Evolutionary conservation across 768 basidiomycete genomes (phyloP).

Genomic region (Suillus cothurnatus): DNA sequence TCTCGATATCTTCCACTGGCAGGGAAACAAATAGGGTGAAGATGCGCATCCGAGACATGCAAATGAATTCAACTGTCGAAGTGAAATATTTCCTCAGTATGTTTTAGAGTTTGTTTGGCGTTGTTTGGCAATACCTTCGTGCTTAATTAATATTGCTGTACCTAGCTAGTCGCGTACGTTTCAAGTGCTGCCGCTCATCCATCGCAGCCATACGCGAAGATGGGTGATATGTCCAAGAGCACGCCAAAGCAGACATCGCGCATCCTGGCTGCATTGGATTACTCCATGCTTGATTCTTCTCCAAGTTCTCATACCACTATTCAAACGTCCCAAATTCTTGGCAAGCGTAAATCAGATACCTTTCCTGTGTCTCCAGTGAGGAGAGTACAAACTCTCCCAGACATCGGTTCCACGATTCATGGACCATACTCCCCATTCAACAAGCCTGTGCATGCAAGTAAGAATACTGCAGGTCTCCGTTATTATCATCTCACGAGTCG

Average conservation of each 20-base stretch:
- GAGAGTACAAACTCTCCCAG: neutral
- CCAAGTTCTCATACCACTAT: neutral
- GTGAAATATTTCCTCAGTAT: neutral
- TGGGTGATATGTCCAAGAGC: slow-evolving; percentile 8
- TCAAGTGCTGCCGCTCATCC: slow-evolving; percentile 5
- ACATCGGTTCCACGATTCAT: neutral
- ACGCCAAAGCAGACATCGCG: slow-evolving; percentile 9
- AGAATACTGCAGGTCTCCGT: neutral
- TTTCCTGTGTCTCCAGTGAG: neutral
- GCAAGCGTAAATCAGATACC: slow-evolving; percentile 9
- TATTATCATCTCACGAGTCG: neutral
- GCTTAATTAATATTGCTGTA: slow-evolving; percentile 6
- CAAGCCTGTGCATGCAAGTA: slow-evolving; percentile 3
- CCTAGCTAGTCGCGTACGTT: neutral
- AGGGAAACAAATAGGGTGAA: neutral
- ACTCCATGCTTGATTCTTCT: slow-evolving; percentile 1
- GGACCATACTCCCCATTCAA: slow-evolving; percentile 1
- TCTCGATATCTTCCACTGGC: neutral
- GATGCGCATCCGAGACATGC: neutral
- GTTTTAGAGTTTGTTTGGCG: slow-evolving; percentile 7
- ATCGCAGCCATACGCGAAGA: neutral
- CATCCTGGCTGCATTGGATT: slow-evolving; percentile 17
- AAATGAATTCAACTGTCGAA: neutral
- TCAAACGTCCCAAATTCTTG: slow-evolving; percentile 4
- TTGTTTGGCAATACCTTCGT: slow-evolving; percentile 6